Evolutionary conservation across 176 grass and related monocot species (phyloP), one percentile per base, ranked within the genome.

Genomic region (Alloteropsis semialata): DNA sequence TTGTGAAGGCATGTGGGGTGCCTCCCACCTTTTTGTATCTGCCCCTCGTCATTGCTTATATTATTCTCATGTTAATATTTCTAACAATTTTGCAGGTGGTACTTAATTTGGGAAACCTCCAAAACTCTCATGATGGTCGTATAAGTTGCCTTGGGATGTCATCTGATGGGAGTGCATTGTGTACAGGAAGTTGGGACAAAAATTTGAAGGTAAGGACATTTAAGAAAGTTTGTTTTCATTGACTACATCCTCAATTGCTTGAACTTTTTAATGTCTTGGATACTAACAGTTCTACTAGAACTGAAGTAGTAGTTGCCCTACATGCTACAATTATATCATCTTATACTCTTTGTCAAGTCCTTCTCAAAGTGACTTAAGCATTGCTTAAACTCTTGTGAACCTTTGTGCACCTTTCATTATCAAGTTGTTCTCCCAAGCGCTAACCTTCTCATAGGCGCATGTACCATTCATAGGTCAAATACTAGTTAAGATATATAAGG

Each of bases 141-240:
- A 99, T 99, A 85, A 99, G 91, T 74, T 99, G 96, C 76, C 80
- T 99, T 32, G 93, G 96, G 48, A 78, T 99, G 85, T 95, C 96
- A 65, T 92, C 93, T 70, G 96, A 99, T 75, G 96, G 96, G 22
- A 99, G 96, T 90, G 96, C 93, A 43, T 81, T 99, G 77, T 99
- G 96, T 83, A 99, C 96, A 74, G 96, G 96, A 84, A 99, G 96
- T 41, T 99, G 88, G 88, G 96, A 99, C 89, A 99, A 93, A 84
- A 99, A 99, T 79, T 87, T 99, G 36, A 99, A 96, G 96, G 96
- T 95, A 68, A 50, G 36, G 16, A 79, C 56, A 64, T 72, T 65
- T 50, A 9, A 56, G n/a, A 25, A 62, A 46, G 14, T 14, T 16
- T 21, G 1, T 76, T 15, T 70, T 69, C 80, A 24, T 78, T n/a